These are phyloP conservation scores for Epicoccum nigrum DNA, from an alignment of 2,329 filamentous ascomycete genomes.

Conservation along the genomic window DNA sequence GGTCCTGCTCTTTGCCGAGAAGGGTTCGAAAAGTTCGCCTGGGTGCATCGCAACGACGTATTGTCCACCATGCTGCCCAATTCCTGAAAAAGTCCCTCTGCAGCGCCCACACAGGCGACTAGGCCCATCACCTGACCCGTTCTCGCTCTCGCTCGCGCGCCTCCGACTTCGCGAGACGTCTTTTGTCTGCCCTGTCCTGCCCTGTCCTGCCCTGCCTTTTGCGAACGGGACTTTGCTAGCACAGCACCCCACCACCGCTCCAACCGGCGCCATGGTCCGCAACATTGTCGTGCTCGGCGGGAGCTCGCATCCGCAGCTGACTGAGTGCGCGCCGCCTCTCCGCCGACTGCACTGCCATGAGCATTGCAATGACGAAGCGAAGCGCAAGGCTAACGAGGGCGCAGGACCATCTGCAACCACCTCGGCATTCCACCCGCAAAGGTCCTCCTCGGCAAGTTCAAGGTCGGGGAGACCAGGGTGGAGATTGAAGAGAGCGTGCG, in stretches of 20 bases:
- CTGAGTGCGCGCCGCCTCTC: constrained; percentile 56
- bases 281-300: constrained; percentile 94
- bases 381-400: constrained; percentile 17
- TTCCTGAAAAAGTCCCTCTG: constrained; percentile 34
- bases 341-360: too few relatives aligned
- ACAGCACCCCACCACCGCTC: constrained; percentile 15
- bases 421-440: constrained; percentile 86
- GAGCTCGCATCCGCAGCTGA: constrained; percentile 87
- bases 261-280: constrained; percentile 79
- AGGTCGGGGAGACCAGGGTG: constrained; percentile 90
- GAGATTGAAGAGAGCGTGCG: constrained; percentile 97
- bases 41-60: constrained; percentile 22
- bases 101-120: constrained; percentile 34
- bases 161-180: constrained; percentile 15
- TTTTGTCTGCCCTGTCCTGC: too few relatives aligned
- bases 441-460: constrained; percentile 88
- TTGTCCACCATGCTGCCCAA: constrained; percentile 44
- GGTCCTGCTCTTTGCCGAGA: constrained; percentile 12
- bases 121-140: constrained; percentile 15
- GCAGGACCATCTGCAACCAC: constrained; percentile 76
- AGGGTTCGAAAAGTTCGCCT: constrained; percentile 36
- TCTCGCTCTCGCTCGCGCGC: constrained; percentile 6
- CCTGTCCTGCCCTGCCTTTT: constrained; percentile 14
- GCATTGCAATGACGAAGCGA: neutral
- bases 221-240: constrained; percentile 1